Evolutionary conservation across 257 asterid species (phyloP).

Genomic region (Gynochthodes officinalis): DNA sequence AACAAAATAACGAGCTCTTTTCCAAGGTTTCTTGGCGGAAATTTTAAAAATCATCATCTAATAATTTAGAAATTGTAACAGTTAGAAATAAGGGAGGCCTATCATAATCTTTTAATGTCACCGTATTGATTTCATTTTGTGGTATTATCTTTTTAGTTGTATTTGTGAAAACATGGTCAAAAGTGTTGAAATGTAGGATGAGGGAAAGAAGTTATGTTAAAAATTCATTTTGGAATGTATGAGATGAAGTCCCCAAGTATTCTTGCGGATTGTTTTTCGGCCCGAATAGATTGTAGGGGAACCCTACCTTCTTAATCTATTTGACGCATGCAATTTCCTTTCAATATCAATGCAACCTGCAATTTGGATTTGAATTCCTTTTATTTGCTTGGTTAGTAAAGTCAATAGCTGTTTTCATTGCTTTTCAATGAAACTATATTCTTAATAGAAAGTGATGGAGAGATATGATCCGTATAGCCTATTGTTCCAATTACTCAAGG

Average conservation of each 20-base stretch:
- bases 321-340: neutral
- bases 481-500: neutral
- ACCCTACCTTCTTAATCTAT: too few species aligned
- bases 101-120: too few species aligned
- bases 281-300: too few species aligned
- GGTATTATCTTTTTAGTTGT: neutral
- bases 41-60: too few species aligned
- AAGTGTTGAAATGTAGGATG: neutral
- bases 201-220: neutral
- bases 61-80: too few species aligned
- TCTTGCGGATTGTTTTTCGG: too few species aligned
- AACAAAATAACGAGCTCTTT: too few species aligned
- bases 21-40: too few species aligned
- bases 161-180: neutral
- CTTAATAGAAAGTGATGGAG: too few species aligned
- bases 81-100: too few species aligned
- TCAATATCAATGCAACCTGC: neutral
- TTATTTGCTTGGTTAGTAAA: neutral
- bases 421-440: neutral
- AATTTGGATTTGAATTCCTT: neutral
- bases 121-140: constrained; percentile 3
- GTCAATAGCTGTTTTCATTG: neutral
- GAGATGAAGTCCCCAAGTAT: neutral
- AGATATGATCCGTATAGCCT: too few species aligned
- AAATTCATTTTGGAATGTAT: neutral